phyloP scores from a whole-genome alignment of 2,329 filamentous ascomycete species.

The Aspergillus bombycis region DNA sequence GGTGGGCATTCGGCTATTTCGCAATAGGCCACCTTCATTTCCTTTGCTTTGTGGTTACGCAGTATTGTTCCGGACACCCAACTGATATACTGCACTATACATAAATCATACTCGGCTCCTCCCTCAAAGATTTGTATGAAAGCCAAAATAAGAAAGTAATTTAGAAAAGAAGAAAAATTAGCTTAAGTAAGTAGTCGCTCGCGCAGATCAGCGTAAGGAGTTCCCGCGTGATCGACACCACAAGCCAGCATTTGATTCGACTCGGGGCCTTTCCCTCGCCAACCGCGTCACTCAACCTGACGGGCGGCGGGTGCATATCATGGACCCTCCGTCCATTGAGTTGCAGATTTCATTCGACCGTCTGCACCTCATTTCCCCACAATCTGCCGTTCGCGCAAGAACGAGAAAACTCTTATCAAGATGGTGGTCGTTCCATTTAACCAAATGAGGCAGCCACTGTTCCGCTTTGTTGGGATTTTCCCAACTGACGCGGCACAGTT shows the following conservation, averaged over 20 bases:
- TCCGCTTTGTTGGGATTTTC: constrained; percentile 1
- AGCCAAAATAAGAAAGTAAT: neutral
- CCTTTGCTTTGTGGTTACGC: neutral
- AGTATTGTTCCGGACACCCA: no score
- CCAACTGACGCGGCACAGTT: neutral
- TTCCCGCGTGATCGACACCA: constrained; percentile 29
- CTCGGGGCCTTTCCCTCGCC: constrained; percentile 13
- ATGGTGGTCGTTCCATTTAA: neutral
- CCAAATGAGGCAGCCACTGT: neutral
- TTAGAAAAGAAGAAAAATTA: neutral
- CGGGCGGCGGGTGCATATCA: constrained; percentile 17
- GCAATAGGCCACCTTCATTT: neutral
- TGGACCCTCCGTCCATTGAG: constrained; percentile 3
- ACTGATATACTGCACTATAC: neutral
- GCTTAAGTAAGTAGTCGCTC: constrained; percentile 6
- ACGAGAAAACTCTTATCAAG: constrained; percentile 1
- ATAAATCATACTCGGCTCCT: neutral
- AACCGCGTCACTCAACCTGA: constrained; percentile 16
- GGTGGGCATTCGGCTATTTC: neutral
- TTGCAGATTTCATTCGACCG: constrained; percentile 10
- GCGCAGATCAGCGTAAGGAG: constrained; percentile 29
- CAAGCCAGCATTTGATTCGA: constrained; percentile 17
- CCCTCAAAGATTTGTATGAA: neutral
- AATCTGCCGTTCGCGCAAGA: constrained; percentile 11
- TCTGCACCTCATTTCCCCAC: constrained; percentile 6